Conservation (phyloP, 495 filamentous ascomycete species). For the Extremus antarcticus region DNA sequence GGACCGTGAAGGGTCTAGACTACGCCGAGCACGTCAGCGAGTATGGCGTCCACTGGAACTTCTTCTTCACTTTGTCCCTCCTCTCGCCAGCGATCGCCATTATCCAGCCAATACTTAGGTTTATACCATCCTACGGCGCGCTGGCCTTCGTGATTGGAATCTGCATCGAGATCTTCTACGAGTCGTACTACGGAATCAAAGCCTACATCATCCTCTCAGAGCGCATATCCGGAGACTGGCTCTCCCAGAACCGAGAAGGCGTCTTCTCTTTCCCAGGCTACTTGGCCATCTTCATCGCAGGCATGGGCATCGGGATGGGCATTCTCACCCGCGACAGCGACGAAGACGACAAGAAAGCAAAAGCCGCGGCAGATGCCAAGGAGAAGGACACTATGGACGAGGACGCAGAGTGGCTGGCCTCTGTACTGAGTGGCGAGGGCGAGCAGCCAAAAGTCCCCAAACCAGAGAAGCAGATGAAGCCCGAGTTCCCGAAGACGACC, state of each 20-base stretch:
- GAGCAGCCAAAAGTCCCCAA: background rate
- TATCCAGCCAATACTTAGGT: conserved; percentile 51
- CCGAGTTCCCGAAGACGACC: conserved; percentile 40
- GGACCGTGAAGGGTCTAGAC: conserved; percentile 85
- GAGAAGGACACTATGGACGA: conserved; percentile 13
- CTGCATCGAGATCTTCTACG: conserved; percentile 62
- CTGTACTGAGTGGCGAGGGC: background rate
- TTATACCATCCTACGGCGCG: conserved; percentile 61
- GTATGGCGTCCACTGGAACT: conserved; percentile 99
- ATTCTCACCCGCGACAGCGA: conserved; percentile 53
- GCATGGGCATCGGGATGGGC: conserved; percentile 68
- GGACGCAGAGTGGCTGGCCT: conserved; percentile 16
- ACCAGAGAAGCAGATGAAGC: conserved; percentile 24
- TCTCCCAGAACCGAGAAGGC: conserved; percentile 69
- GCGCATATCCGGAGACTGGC: conserved; percentile 46
- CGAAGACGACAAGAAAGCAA: background rate
- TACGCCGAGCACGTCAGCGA: conserved; percentile 97
- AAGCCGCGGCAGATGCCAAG: background rate
- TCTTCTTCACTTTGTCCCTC: conserved; percentile 92
- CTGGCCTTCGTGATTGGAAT: conserved; percentile 55
- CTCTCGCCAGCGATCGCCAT: conserved; percentile 85
- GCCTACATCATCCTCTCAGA: conserved; percentile 76
- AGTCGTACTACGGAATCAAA: conserved; percentile 60
- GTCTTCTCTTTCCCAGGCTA: conserved; percentile 90
- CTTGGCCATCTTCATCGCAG: conserved; percentile 86